Base-by-base conservation (phyloP, 192 early-diverging fungal genomes). In the Umbelopsis isabellina region DNA sequence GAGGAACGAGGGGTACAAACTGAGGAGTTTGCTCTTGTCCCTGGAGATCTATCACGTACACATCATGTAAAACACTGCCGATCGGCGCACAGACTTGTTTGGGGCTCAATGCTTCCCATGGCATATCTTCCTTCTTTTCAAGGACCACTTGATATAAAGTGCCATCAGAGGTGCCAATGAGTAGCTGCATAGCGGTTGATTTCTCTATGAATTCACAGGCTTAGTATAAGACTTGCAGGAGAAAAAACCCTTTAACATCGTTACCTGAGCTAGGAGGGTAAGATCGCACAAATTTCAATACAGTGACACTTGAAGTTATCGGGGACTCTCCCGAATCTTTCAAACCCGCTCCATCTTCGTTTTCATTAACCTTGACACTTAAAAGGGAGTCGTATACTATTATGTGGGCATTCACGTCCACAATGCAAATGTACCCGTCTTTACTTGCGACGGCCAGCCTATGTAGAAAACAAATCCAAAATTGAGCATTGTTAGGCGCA, bases 21-120 rank as follows among this genome's bases (percentile, higher is more conserved):
- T 50, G 15, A 0, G 72, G 41, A 5, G 46, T 8, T 20, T 74
- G 66, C 22, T 55, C 22, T 12, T 69, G 55, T 7, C 72, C 72
- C 18, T 69, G 58, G 8, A 74, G 27, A 46, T 69, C 58, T 37
- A 74, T 50, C 15, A 69, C 35, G 35, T 65, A 69, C 10, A 49
- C 41, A 44, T 74, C 67, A 2, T 64, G 16, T n/a, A 69, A 9
- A 18, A 44, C 18, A 15, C 23, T 27, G 3, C 55, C 55, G 16
- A 61, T 16, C 9, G 55, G 30, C 13, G 27, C 55, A 25, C 21
- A 61, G 6, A 61, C 55, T 13, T 35, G 55, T 7, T 35, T 30
- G 16, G 27, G 33, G 12, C 15, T 25, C 30, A 61, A 35, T n/a
- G 33, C 55, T 0, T 0, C n/a, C 55, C 55, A 61, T 35, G 55